Conservation (phyloP, 768 basidiomycete genomes). For the Pleurotus pulmonarius region DNA sequence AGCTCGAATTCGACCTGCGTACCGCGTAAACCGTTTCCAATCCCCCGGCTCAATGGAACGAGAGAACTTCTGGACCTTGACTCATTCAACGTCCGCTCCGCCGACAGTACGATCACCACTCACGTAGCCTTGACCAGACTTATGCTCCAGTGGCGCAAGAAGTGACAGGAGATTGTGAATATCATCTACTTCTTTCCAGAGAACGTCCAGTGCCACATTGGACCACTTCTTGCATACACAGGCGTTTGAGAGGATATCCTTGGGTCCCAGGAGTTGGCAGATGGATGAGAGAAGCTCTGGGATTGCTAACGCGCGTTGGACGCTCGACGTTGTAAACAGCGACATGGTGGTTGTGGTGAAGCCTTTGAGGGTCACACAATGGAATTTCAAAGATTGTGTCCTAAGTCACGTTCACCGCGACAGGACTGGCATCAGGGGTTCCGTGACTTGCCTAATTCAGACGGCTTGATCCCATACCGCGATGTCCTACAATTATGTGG, state of each 20-base stretch:
- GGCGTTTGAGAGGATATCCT: constrained; percentile 2
- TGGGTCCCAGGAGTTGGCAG: not conserved
- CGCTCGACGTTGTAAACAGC: not conserved
- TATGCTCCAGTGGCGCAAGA: constrained; percentile 39
- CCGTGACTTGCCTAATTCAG: too few relatives aligned
- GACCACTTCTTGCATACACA: constrained; percentile 52
- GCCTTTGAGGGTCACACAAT: too few relatives aligned
- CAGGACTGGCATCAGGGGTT: too few relatives aligned
- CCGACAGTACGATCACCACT: not conserved
- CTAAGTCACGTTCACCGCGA: too few relatives aligned
- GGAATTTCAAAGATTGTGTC: too few relatives aligned
- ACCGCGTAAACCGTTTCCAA: constrained; percentile 55
- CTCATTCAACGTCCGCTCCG: too few relatives aligned
- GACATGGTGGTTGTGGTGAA: not conserved
- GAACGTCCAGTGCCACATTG: constrained; percentile 25
- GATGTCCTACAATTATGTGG: constrained; percentile 56
- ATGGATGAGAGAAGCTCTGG: constrained; percentile 1
- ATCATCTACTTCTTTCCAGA: constrained; percentile 54
- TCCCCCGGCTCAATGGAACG: constrained; percentile 39
- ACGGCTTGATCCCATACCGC: constrained; percentile 14
- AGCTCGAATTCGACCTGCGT: constrained; percentile 45
- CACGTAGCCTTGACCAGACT: constrained; percentile 24
- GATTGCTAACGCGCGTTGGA: not conserved
- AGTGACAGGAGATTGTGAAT: constrained; percentile 41
- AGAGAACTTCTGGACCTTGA: constrained; percentile 32